Conservation (phyloP, 192 early-diverging fungal species). For the Umbelopsis sp. region DNA sequence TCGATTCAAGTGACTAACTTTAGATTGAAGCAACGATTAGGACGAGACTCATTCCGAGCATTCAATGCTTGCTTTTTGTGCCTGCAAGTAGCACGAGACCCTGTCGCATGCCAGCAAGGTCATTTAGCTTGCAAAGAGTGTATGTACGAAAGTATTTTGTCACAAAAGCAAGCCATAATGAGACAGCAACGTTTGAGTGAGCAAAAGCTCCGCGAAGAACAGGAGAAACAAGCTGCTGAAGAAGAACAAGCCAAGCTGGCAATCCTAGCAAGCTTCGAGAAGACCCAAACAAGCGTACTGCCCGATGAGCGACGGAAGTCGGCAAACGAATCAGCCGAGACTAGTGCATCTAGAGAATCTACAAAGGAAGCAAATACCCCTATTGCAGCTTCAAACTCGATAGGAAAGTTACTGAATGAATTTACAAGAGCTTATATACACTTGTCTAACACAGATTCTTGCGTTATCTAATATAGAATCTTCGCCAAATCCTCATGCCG, state of each 20-base stretch:
- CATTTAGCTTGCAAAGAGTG: conserved; percentile 93
- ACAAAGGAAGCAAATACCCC: conserved; percentile 15
- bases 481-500: background rate
- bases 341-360: background rate
- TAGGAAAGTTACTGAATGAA: background rate
- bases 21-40: conserved; percentile 68
- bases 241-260: conserved; percentile 54
- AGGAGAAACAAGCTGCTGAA: conserved; percentile 40
- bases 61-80: conserved; percentile 92
- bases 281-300: conserved; percentile 61
- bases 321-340: background rate
- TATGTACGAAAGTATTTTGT: conserved; percentile 78
- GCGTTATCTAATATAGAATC: background rate
- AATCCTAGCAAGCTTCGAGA: conserved; percentile 63
- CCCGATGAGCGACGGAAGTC: conserved; percentile 29
- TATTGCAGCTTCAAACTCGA: background rate
- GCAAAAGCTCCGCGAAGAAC: conserved; percentile 48
- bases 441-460: background rate
- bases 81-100: conserved; percentile 73
- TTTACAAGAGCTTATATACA: background rate
- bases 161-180: conserved; percentile 82
- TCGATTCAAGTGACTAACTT: background rate
- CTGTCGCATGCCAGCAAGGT: conserved; percentile 70
- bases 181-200: conserved; percentile 53
- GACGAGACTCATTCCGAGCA: conserved; percentile 78